Evolutionary conservation across 495 filamentous ascomycete genomes (phyloP).

Genomic region (Daldinia concentrica): DNA sequence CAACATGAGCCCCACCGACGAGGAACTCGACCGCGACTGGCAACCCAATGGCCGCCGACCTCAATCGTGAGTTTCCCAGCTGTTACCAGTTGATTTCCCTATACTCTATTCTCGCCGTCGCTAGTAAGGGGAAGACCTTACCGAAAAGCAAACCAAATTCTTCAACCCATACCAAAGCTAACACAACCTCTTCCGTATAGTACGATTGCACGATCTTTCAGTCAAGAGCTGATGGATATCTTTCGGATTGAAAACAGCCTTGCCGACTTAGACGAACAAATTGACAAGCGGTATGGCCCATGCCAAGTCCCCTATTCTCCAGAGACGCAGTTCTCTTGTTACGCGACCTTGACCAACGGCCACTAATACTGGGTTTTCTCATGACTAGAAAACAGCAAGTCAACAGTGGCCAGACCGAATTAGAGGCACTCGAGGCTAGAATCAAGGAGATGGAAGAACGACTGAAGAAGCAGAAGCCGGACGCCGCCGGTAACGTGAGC

Average conservation of each 20-base stretch:
- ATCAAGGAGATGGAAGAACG: conserved; percentile 86
- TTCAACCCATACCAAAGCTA: conserved; percentile 4
- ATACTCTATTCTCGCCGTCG: not conserved
- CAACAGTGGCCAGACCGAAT: conserved; percentile 74
- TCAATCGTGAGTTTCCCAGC: conserved; percentile 74
- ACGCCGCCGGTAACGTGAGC: conserved; percentile 38
- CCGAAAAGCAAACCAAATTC: not conserved
- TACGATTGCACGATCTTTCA: conserved; percentile 88
- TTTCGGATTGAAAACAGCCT: conserved; percentile 86
- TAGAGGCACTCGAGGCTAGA: conserved; percentile 83
- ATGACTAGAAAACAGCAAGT: conserved; percentile 72
- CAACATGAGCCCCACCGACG: conserved; percentile 61
- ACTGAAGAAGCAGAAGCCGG: conserved; percentile 61
- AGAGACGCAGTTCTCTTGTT: not conserved
- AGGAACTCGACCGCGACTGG: conserved; percentile 76
- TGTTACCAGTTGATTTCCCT: not conserved
- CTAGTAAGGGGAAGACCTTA: conserved; percentile 2
- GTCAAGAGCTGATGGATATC: conserved; percentile 83
- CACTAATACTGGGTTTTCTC: conserved; percentile 19
- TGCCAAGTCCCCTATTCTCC: conserved; percentile 18
- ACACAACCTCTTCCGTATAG: conserved; percentile 56
- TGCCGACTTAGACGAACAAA: conserved; percentile 75
- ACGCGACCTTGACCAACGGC: conserved; percentile 10
- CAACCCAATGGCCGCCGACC: conserved; percentile 77
- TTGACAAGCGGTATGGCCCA: conserved; percentile 82